Conservation (phyloP, 306 rosid species). For the Begonia peltatifolia region DNA sequence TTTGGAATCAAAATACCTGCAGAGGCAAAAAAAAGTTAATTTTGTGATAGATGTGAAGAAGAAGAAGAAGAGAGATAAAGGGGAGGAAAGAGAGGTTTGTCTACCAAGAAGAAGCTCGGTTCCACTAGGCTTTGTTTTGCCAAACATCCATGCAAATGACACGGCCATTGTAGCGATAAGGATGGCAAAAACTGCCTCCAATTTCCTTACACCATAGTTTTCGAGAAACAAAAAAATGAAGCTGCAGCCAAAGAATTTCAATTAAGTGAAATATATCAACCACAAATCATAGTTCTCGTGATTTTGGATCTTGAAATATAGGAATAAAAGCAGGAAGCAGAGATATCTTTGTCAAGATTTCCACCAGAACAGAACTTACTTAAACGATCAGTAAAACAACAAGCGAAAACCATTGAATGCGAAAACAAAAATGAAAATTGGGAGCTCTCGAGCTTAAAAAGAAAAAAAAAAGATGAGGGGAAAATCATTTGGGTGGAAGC, state of each 20-base stretch:
- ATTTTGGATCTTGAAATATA: not conserved
- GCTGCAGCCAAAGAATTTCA: constrained; percentile 21
- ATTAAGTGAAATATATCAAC: not conserved
- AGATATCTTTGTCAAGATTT: no score
- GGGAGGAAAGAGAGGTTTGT: constrained; percentile 6
- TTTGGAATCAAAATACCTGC: constrained; percentile 83
- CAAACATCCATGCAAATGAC: constrained; percentile 98
- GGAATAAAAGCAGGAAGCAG: not conserved
- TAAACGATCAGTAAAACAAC: no score
- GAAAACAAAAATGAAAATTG: not conserved
- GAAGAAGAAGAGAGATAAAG: constrained; percentile 1
- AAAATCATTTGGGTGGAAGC: not conserved
- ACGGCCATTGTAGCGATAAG: constrained; percentile 81
- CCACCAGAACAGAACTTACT: no score
- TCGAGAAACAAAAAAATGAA: constrained; percentile 84
- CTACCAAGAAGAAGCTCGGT: constrained; percentile 77
- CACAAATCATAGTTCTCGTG: constrained; percentile 2
- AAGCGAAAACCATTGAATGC: not conserved
- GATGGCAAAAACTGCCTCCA: constrained; percentile 87
- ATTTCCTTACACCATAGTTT: constrained; percentile 92
- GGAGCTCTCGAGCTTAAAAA: not conserved
- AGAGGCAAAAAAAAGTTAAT: constrained; percentile 5
- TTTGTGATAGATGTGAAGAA: constrained; percentile 8
- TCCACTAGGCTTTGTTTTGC: constrained; percentile 72
- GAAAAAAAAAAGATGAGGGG: not conserved